Percentiles rank a stretch among this genome's conserved stretches.
phyloP scores from a whole-genome alignment of 495 filamentous ascomycete genomes.

The Pyronema omphalodes region DNA sequence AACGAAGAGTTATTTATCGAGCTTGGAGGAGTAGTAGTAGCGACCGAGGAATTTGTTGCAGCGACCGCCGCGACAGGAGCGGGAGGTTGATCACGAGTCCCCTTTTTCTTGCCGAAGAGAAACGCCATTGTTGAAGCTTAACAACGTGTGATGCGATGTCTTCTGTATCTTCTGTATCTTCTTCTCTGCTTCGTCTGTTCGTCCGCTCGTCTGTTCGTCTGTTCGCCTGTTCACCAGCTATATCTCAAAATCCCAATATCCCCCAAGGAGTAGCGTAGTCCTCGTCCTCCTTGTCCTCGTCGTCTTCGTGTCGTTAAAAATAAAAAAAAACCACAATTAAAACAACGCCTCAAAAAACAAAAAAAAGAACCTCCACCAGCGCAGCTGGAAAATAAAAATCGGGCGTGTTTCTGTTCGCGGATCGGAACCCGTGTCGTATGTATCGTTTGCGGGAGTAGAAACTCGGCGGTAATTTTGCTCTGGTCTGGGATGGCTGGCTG shows the following conservation, averaged over 20 bases:
- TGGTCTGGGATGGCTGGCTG: too few species aligned
- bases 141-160: background rate
- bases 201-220: too few species aligned
- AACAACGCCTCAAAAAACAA: too few species aligned
- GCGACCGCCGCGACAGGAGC: conserved; percentile 15
- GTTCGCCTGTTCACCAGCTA: too few species aligned
- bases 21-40: conserved; percentile 41
- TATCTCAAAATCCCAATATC: too few species aligned
- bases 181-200: too few species aligned
- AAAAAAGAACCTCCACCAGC: background rate
- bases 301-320: too few species aligned
- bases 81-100: conserved; percentile 28
- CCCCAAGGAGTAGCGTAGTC: too few species aligned
- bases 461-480: too few species aligned
- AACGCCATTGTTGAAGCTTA: conserved; percentile 36
- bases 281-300: too few species aligned
- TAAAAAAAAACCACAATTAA: too few species aligned
- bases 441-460: background rate
- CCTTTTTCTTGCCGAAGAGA: conserved; percentile 45
- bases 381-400: background rate
- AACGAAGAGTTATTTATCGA: conserved; percentile 45
- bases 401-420: background rate
- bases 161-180: background rate
- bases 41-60: conserved; percentile 37
- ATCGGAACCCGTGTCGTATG: background rate